Conservation (phyloP, 768 basidiomycete species). For the Lentinula sp. region DNA sequence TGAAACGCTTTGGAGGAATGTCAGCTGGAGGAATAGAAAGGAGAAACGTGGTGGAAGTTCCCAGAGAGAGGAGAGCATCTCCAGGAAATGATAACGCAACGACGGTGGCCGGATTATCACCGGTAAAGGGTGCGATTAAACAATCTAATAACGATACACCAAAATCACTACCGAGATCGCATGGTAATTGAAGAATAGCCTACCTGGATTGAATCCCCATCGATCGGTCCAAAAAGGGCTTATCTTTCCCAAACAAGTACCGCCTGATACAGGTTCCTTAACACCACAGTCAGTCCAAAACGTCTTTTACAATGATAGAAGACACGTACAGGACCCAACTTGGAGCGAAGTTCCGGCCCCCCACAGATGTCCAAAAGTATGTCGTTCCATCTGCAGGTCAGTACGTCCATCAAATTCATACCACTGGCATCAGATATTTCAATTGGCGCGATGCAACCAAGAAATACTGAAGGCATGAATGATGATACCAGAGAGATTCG, state of each 20-base stretch:
- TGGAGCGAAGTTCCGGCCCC: conserved; percentile 56
- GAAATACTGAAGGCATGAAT: conserved; percentile 78
- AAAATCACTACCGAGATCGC: not conserved
- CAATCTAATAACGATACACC: conserved; percentile 42
- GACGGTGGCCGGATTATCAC: conserved; percentile 86
- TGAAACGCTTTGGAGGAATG: conserved; percentile 61
- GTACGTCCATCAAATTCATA: conserved; percentile 83
- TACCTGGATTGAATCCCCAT: conserved; percentile 71
- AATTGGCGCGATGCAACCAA: conserved; percentile 71
- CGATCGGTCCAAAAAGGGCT: conserved; percentile 64
- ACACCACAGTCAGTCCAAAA: not conserved
- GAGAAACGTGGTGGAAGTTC: conserved; percentile 84
- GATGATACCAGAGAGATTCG: conserved; percentile 79
- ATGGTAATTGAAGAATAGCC: conserved; percentile 4
- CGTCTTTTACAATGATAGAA: not conserved
- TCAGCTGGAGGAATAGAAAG: conserved; percentile 67
- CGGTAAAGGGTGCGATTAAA: conserved; percentile 78
- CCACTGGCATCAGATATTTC: conserved; percentile 89
- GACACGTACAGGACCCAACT: conserved; percentile 46
- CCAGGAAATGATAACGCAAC: conserved; percentile 68
- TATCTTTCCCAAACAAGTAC: conserved; percentile 59
- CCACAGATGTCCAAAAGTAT: conserved; percentile 61
- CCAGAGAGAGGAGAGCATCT: conserved; percentile 81
- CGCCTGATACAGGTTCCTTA: conserved; percentile 66
- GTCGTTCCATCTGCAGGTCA: conserved; percentile 70